phyloP scores from a whole-genome alignment of 1,139 yeast genomes.

The Pichia terricola region DNA sequence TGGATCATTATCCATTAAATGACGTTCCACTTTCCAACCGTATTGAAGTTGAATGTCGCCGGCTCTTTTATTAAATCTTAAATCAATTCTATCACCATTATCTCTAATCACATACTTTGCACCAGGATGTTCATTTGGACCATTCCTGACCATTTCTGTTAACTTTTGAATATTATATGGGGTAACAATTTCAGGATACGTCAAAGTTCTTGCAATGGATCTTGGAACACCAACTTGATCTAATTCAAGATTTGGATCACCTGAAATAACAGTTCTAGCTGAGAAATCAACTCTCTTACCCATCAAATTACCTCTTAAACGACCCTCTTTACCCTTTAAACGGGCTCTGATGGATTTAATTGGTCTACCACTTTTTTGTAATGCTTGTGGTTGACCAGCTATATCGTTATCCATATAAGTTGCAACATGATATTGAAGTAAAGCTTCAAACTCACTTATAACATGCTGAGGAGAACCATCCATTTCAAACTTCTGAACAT shows the following conservation, averaged over 20 bases:
- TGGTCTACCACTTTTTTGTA: slow-evolving; percentile 98
- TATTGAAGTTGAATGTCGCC: slow-evolving; percentile 97
- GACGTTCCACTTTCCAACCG: slow-evolving; percentile 99
- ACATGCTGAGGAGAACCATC: slow-evolving; percentile 99
- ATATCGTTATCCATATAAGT: slow-evolving; percentile 99
- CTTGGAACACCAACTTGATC: slow-evolving; percentile 99
- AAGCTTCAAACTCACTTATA: slow-evolving; percentile 89
- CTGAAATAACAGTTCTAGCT: slow-evolving; percentile 98
- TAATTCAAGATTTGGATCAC: slow-evolving; percentile 95
- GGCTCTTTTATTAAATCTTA: slow-evolving; percentile 93
- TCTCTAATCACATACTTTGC: slow-evolving; percentile 97
- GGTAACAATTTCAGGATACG: slow-evolving; percentile 96
- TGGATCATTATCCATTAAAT: slow-evolving; percentile 93
- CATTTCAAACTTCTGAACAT: slow-evolving; percentile 91
- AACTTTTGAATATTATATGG: slow-evolving; percentile 92
- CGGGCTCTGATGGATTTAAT: slow-evolving; percentile 97
- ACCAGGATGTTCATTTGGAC: slow-evolving; percentile 99
- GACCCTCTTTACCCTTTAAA: slow-evolving; percentile 98
- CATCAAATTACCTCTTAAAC: slow-evolving; percentile 97
- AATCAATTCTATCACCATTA: slow-evolving; percentile 96
- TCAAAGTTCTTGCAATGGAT: slow-evolving; percentile 87
- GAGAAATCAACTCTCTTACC: slow-evolving; percentile 99
- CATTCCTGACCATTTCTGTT: slow-evolving; percentile 90
- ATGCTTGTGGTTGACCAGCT: slow-evolving; percentile 99
- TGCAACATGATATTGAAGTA: slow-evolving; percentile 97